phyloP scores from a whole-genome alignment of 1,284 basidiomycete genomes.

The Sporisorium iseilematis-ciliati region DNA sequence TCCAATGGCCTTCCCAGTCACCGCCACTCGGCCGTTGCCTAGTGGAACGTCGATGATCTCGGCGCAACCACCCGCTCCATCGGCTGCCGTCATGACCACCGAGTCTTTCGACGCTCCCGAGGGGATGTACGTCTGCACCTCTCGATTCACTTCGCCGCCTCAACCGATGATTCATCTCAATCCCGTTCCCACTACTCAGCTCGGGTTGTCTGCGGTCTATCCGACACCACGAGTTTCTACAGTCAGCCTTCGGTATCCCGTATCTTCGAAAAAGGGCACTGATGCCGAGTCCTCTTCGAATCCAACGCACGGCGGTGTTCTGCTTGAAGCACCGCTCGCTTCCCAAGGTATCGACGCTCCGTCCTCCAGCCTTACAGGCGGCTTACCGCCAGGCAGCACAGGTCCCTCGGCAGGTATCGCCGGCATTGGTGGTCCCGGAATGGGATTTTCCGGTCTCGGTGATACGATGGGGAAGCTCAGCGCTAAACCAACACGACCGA shows the following conservation, averaged over 20 bases:
- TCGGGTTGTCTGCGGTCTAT: constrained; percentile 33
- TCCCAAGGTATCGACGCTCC: constrained; percentile 63
- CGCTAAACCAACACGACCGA: constrained; percentile 75
- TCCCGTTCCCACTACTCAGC: constrained; percentile 35
- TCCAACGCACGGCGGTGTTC: constrained; percentile 18
- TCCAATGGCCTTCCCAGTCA: constrained; percentile 34
- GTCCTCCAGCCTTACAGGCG: constrained; percentile 47
- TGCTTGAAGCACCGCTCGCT: constrained; percentile 51
- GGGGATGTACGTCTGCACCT: constrained; percentile 54
- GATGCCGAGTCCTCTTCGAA: constrained; percentile 22
- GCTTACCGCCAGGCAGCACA: constrained; percentile 31
- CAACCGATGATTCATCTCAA: constrained; percentile 50
- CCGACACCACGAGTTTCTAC: constrained; percentile 46
- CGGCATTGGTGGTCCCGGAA: constrained; percentile 43
- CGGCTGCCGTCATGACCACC: constrained; percentile 42
- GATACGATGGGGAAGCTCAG: constrained; percentile 48
- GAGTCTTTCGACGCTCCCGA: constrained; percentile 57
- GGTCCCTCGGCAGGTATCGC: constrained; percentile 51
- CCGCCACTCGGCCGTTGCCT: constrained; percentile 30
- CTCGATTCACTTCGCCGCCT: constrained; percentile 43
- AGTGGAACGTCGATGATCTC: constrained; percentile 33
- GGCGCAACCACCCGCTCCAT: constrained; percentile 26
- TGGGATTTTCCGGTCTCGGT: constrained; percentile 51
- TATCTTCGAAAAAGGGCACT: constrained; percentile 25
- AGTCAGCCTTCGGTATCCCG: constrained; percentile 41